Percentiles rank a stretch among this genome's conserved stretches.
phyloP scores from a whole-genome alignment of 2,329 filamentous ascomycete genomes.

The Pyrenophora graminea region DNA sequence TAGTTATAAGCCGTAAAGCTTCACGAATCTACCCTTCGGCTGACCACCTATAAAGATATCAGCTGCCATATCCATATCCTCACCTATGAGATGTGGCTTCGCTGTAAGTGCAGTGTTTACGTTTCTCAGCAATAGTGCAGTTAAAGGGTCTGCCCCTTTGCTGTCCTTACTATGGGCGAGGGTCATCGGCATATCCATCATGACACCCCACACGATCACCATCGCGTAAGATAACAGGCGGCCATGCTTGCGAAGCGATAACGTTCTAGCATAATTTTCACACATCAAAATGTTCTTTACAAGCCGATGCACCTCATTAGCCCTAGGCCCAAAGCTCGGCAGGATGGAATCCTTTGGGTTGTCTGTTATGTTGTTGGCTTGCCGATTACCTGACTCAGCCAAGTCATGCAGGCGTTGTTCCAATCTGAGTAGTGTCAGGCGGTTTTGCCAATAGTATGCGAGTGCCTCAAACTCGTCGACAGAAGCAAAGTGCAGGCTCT shows the following conservation, averaged over 20 bases:
- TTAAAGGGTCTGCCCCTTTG: slow-evolving; percentile 7
- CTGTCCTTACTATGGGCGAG: slow-evolving; percentile 5
- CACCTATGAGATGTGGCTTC: slow-evolving; percentile 14
- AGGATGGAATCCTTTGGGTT: neutral
- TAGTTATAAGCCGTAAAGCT: slow-evolving; percentile 14
- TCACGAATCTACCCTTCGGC: slow-evolving; percentile 15
- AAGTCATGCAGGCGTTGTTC: slow-evolving; percentile 10
- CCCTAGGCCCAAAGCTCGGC: slow-evolving; percentile 6
- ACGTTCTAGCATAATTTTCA: slow-evolving; percentile 14
- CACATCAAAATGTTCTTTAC: slow-evolving; percentile 19
- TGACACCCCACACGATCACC: slow-evolving; percentile 19
- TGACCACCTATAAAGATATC: slow-evolving; percentile 22
- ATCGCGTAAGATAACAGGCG: slow-evolving; percentile 16
- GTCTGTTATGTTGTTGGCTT: no score
- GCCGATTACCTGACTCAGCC: neutral
- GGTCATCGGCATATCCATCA: slow-evolving; percentile 8
- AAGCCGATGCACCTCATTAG: slow-evolving; percentile 15
- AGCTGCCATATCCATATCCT: slow-evolving; percentile 21
- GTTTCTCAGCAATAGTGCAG: slow-evolving; percentile 12
- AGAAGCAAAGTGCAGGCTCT: slow-evolving; percentile 16
- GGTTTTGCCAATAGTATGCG: slow-evolving; percentile 20
- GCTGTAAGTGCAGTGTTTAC: slow-evolving; percentile 9
- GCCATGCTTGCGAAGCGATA: slow-evolving; percentile 18
- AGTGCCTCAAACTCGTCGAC: slow-evolving; percentile 23
- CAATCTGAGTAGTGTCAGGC: slow-evolving; percentile 17